phyloP scores from a whole-genome alignment of 345 rosid species.

The Gossypium sturtianum region DNA sequence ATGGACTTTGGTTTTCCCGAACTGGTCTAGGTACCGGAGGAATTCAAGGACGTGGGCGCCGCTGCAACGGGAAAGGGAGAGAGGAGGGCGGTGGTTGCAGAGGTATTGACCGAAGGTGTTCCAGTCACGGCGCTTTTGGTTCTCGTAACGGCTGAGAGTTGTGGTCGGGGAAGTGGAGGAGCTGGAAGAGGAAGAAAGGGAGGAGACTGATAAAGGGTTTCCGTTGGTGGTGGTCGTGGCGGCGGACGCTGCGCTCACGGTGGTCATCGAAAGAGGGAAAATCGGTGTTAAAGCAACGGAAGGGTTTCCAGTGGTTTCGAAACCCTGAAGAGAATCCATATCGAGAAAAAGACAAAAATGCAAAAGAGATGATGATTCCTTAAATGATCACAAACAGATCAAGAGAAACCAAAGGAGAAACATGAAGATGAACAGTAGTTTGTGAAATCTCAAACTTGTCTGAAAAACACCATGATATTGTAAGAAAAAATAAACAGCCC shows the following conservation, averaged over 20 bases:
- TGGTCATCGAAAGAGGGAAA: slow-evolving; percentile 8
- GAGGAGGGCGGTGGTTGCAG: slow-evolving; percentile 88
- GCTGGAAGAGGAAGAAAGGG: slow-evolving; percentile 28
- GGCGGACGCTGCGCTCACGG: slow-evolving; percentile 6
- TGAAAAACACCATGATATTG: not conserved
- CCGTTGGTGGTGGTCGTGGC: slow-evolving; percentile 14
- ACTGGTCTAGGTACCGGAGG: slow-evolving; percentile 89
- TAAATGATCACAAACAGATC: not conserved
- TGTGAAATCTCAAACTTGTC: not conserved
- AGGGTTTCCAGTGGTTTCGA: slow-evolving; percentile 19
- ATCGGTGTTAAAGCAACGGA: not conserved
- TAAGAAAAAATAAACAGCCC: not conserved
- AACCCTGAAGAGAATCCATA: slow-evolving; percentile 53
- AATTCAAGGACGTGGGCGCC: slow-evolving; percentile 98
- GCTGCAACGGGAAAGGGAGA: slow-evolving; percentile 78
- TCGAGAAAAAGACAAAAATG: not conserved
- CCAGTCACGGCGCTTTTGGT: slow-evolving; percentile 96
- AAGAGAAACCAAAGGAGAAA: not conserved
- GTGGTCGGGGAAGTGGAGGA: slow-evolving; percentile 38
- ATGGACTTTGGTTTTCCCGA: slow-evolving; percentile 93
- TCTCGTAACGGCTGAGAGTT: slow-evolving; percentile 80
- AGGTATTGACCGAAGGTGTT: slow-evolving; percentile 94
- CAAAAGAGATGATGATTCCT: not conserved
- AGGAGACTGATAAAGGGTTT: slow-evolving; percentile 18
- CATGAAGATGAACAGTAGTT: slow-evolving; percentile 2